Conservation (phyloP, 441 rosid genomes). For the Codiaeum variegatum region DNA sequence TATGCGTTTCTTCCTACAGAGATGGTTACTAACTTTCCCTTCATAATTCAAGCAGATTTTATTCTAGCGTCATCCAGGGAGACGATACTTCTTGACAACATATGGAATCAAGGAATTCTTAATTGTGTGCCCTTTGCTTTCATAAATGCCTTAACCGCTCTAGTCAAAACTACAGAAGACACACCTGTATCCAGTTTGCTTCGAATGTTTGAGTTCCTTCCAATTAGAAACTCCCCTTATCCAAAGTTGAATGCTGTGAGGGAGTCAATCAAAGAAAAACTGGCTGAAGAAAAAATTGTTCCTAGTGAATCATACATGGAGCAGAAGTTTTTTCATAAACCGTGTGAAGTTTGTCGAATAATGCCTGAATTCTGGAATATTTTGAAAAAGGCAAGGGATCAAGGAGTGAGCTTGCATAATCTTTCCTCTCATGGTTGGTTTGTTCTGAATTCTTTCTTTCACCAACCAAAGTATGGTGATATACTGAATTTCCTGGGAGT, state of each 20-base stretch:
- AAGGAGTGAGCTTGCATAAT: constrained; percentile 47
- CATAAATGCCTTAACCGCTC: constrained; percentile 47
- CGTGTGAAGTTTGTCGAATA: constrained; percentile 49
- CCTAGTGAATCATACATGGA: constrained; percentile 46
- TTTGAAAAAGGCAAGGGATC: constrained; percentile 39
- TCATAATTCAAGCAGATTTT: constrained; percentile 71
- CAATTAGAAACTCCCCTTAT: constrained; percentile 36
- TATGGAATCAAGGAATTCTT: constrained; percentile 79
- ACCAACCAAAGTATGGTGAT: constrained; percentile 26
- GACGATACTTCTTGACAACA: constrained; percentile 48
- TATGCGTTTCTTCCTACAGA: constrained; percentile 79
- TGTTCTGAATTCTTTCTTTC: constrained; percentile 48
- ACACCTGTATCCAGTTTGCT: constrained; percentile 53
- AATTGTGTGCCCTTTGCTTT: constrained; percentile 53
- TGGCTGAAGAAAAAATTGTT: constrained; percentile 42
- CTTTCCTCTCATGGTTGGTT: constrained; percentile 51
- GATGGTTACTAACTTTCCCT: constrained; percentile 72
- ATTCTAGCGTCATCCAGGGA: constrained; percentile 65
- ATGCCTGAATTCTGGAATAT: constrained; percentile 60
- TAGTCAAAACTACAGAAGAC: constrained; percentile 44
- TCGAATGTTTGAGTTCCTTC: constrained; percentile 54
- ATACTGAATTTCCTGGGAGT: constrained; percentile 55
- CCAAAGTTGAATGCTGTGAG: constrained; percentile 42
- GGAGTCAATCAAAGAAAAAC: constrained; percentile 35
- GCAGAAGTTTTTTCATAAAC: constrained; percentile 58